A percentile compares a stretch with the other conserved stretches of the same genome.
Evolutionary conservation across 768 basidiomycete genomes (phyloP).

Genomic region (Mycena rosella): DNA sequence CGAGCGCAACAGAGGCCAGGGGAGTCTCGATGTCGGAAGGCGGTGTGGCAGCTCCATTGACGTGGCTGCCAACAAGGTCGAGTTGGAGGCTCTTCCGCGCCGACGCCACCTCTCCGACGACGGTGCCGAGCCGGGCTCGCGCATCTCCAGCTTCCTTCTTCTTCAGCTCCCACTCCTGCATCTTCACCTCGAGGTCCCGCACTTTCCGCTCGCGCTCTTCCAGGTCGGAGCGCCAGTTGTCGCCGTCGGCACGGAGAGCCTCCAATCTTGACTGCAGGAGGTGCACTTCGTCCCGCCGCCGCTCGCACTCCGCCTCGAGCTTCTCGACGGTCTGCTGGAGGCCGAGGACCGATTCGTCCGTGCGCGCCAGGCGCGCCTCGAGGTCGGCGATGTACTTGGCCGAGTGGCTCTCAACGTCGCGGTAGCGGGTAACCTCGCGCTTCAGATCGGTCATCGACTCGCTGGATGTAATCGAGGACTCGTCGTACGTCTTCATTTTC

Average conservation of each 20-base stretch:
- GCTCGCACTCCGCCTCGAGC: conserved; percentile 82
- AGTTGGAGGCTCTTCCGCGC: conserved; percentile 78
- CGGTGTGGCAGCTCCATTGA: conserved; percentile 22
- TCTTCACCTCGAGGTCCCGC: conserved; percentile 80
- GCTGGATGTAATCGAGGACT: conserved; percentile 79
- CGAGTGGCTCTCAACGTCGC: conserved; percentile 80
- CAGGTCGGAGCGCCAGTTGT: conserved; percentile 87
- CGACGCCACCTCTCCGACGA: conserved; percentile 78
- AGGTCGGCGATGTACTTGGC: conserved; percentile 87
- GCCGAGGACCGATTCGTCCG: conserved; percentile 80
- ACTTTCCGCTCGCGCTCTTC: conserved; percentile 86
- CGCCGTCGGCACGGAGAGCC: conserved; percentile 76
- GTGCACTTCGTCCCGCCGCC: conserved; percentile 79
- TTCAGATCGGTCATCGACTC: conserved; percentile 87
- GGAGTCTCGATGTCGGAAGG: conserved; percentile 30
- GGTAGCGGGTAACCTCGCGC: conserved; percentile 84
- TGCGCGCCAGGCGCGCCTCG: conserved; percentile 81
- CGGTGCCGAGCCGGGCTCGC: conserved; percentile 71
- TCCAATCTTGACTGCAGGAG: conserved; percentile 80
- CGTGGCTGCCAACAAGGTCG: conserved; percentile 44
- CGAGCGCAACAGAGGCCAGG: conserved; percentile 22
- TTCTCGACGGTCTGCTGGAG: conserved; percentile 80
- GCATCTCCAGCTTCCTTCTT: conserved; percentile 76
- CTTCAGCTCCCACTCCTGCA: conserved; percentile 83
- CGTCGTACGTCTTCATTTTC: conserved; percentile 88